Base-by-base conservation (phyloP, 352 stramenopile species). In the Phytophthora tentaculata region DNA sequence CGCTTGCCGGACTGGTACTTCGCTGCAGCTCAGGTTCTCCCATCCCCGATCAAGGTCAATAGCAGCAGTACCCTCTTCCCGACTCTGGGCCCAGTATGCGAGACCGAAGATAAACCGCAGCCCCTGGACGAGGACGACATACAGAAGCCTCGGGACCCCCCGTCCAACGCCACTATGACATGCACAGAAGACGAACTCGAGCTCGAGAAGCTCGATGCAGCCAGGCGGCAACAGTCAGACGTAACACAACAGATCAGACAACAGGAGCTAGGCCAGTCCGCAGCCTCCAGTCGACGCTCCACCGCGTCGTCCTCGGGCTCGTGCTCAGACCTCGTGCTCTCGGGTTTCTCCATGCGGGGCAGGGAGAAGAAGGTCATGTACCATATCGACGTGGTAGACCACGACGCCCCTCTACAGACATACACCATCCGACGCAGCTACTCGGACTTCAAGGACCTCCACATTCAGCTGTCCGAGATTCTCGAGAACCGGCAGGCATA, bases 341-440 rank as follows among this genome's bases (percentile, higher is more conserved):
- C 81, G 7, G 80, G 83, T 35, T 93, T 88, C 69, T 91, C 83
- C 37, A 88, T 90, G 74, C 69, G 74, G 19, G 85, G 81, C 0
- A 69, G 71, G 9, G 85, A 93, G 71, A 93, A 91, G 75, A 87
- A 84, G 39, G 88, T 94, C 56, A 92, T 96, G 88, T 96, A 94
- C 69, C 88, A 96, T 69, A 90, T 96, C 53, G 88, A 96, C 67
- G 83, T 96, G 41, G 77, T 90, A 44, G 74, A 84, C 67, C 78
- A 81, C 50, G 77, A 92, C 56, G 86, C 77, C 50, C 82, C 88
- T 26, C 77, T 95, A 24, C 79, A 88, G 61, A 94, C 88, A 22
- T 96, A 96, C 66, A 96, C 88, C 16, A 96, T 96, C 71, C 84
- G 88, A 8, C 86, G 86, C 23, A 91, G 88, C 52, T 96, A 92